phyloP scores from a whole-genome alignment of 805 yeast species.

The Yarrowia deformans region DNA sequence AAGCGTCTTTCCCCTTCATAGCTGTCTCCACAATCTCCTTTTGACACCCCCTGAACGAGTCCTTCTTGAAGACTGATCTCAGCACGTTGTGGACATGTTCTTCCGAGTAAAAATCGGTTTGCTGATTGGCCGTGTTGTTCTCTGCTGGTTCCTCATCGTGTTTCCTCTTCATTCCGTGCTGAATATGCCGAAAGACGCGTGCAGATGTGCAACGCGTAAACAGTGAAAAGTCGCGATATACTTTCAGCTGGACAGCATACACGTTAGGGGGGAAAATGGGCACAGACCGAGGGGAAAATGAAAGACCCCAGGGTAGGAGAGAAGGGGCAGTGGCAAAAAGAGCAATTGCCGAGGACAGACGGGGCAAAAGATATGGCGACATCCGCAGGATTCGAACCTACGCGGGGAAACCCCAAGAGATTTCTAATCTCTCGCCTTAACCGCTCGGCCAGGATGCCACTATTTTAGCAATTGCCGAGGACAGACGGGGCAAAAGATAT shows the following conservation, averaged over 20 bases:
- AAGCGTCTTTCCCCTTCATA: slow-evolving; percentile 72
- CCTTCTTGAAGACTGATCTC: slow-evolving; percentile 42
- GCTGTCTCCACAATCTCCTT: slow-evolving; percentile 45
- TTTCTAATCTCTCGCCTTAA: slow-evolving; percentile 36
- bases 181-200: slow-evolving; percentile 1
- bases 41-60: slow-evolving; percentile 46
- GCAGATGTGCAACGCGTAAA: background rate
- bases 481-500: background rate
- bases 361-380: slow-evolving; percentile 11
- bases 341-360: background rate
- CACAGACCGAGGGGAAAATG: no score
- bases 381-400: slow-evolving; percentile 37
- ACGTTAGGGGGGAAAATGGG: background rate
- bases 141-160: background rate
- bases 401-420: slow-evolving; percentile 38
- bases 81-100: slow-evolving; percentile 12
- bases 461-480: no score
- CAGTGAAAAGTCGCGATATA: background rate
- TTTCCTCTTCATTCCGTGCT: slow-evolving; percentile 9
- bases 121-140: background rate
- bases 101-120: background rate
- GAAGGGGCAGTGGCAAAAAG: no score
- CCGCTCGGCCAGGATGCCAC: slow-evolving; percentile 36
- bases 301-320: no score
- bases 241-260: background rate